Percentiles rank a stretch among this genome's conserved stretches.
phyloP scores from a whole-genome alignment of 345 rosid genomes.

The Salix exigua region DNA sequence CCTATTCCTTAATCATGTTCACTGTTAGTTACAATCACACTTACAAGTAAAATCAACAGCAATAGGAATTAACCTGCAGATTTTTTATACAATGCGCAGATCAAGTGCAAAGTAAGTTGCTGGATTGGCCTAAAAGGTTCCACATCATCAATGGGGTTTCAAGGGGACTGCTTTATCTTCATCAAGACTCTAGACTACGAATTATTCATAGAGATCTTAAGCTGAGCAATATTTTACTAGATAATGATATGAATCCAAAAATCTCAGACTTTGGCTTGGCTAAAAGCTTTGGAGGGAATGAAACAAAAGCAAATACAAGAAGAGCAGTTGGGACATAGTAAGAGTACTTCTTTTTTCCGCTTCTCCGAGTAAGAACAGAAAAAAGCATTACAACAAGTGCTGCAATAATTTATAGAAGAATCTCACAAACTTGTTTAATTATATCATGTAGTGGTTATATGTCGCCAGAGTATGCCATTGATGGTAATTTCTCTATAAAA shows the following conservation, averaged over 20 bases:
- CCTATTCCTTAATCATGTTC: not conserved
- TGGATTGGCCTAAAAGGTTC: constrained; percentile 13
- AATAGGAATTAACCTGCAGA: not conserved
- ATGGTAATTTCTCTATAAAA: constrained; percentile 19
- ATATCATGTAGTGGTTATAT: constrained; percentile 11
- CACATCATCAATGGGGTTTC: constrained; percentile 18
- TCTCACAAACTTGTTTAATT: not conserved
- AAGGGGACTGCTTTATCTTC: constrained; percentile 29
- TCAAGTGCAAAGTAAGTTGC: not conserved
- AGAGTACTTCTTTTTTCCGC: not conserved
- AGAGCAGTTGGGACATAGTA: constrained; percentile 20
- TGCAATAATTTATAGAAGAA: not conserved
- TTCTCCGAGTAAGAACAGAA: not conserved
- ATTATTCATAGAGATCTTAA: constrained; percentile 25
- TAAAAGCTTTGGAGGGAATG: constrained; percentile 4
- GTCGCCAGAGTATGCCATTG: constrained; percentile 15
- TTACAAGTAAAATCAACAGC: not conserved
- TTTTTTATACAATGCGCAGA: not conserved
- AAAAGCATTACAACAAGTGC: not conserved
- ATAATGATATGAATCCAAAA: constrained; percentile 15
- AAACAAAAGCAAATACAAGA: constrained; percentile 11
- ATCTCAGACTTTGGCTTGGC: constrained; percentile 21
- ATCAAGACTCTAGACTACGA: constrained; percentile 28
- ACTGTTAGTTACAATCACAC: not conserved
- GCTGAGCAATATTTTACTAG: constrained; percentile 13